These are phyloP conservation scores for Penicillium turbatum DNA, from an alignment of 495 filamentous ascomycete genomes.

Conservation along the genomic window DNA sequence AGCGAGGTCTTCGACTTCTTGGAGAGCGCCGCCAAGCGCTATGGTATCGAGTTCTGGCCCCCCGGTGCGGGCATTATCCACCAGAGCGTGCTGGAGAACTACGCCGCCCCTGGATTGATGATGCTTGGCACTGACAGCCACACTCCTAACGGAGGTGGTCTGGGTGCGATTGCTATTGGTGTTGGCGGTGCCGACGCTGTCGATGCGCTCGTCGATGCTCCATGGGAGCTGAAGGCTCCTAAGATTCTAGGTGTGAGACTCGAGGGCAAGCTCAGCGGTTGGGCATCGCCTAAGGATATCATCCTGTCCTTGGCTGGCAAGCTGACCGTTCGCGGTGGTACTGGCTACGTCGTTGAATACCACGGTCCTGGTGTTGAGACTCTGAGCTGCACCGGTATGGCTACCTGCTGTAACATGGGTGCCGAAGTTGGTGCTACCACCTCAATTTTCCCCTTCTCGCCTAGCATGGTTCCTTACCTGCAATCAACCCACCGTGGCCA, in stretches of 20 bases:
- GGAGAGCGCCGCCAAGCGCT: constrained; percentile 89
- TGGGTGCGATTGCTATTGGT: constrained; percentile 93
- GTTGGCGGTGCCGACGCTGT: constrained; percentile 97
- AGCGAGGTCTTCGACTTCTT: constrained; percentile 97
- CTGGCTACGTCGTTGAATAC: constrained; percentile 93
- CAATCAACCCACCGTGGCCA: constrained; percentile 73
- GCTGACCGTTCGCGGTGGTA: constrained; percentile 90
- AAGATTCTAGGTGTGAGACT: constrained; percentile 82
- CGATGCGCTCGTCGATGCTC: constrained; percentile 91
- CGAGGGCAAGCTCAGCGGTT: constrained; percentile 77
- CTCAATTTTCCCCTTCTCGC: constrained; percentile 83
- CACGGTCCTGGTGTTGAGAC: constrained; percentile 83
- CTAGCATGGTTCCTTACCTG: constrained; percentile 70
- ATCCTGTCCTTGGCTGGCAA: constrained; percentile 86
- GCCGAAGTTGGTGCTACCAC: constrained; percentile 96
- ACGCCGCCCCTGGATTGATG: constrained; percentile 95
- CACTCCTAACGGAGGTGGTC: constrained; percentile 90
- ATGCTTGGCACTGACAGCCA: constrained; percentile 99
- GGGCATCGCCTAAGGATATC: constrained; percentile 92
- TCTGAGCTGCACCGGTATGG: constrained; percentile 88
- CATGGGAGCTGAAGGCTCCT: constrained; percentile 96
- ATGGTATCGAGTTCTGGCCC: constrained; percentile 98
- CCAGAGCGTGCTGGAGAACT: constrained; percentile 97
- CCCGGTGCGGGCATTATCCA: constrained; percentile 99
- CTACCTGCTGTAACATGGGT: constrained; percentile 88